Evolutionary conservation across 2,329 filamentous ascomycete species (phyloP), one percentile per base, ranked within the genome.

Genomic region (Aspergillus texensis): DNA sequence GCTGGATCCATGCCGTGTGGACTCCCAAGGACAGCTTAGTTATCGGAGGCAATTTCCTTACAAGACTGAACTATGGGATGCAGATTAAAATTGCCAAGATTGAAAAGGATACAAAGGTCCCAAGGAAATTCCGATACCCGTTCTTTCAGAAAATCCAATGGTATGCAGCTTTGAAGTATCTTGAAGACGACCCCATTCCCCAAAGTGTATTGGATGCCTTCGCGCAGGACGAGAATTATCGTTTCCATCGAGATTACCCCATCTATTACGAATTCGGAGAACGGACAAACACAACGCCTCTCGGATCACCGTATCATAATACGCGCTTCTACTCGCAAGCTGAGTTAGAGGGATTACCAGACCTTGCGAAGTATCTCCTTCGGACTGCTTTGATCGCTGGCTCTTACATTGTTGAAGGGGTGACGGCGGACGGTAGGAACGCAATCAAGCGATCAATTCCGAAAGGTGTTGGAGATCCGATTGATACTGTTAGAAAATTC

Each of bases 1-100:
- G 88, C 24, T 91, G 88, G 88, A 91, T 91, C 58, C 88, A 91
- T 71, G 88, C 88, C 28, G 88, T 91, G 9, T 90, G 89, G 86
- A 91, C 88, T 11, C 88, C 88, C 0, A 85, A 88, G 68, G 88
- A 90, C 70, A 90, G 88, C 69, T 77, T 91, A 56, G 88, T 91
- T 32, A 89, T 91, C 65, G 88, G 88, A n/a, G 88, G 88, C 58
- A 91, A 91, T 70, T 91, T 90, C 69, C 78, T 91, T 52, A 90
- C 88, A 6, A 80, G 85, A 61, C 81, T 89, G 74, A 87, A 89
- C 63, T 89, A 88, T 72, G 84, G 84, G 61, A 89, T 89, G 81
- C 88, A 91, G 72, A 86, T 91, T 71, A 86, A 85, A 67, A 82
- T 91, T 10, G 81, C 86, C 34, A 86, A 89, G 58, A 87, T 90